Percentiles rank a stretch among this genome's conserved stretches.
Evolutionary conservation across 768 basidiomycete species (phyloP).

Genomic region (Lactifluus volemus): DNA sequence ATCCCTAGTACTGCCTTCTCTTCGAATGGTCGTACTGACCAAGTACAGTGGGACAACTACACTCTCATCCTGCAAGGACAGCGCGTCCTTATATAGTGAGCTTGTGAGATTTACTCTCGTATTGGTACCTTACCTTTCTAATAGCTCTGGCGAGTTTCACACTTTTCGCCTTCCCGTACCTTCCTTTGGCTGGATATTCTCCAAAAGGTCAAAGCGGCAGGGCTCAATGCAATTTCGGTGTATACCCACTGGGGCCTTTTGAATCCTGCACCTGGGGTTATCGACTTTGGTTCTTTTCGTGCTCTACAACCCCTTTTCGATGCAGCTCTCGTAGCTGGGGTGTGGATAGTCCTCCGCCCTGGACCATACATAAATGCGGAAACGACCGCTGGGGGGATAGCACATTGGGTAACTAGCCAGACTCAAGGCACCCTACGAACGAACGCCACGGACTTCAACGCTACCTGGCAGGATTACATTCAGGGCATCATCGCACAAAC

Average conservation of each 20-base stretch:
- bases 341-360: constrained; percentile 75
- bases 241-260: constrained; percentile 76
- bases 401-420: constrained; percentile 61
- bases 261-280: constrained; percentile 63
- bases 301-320: constrained; percentile 64
- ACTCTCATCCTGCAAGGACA: constrained; percentile 18
- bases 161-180: constrained; percentile 76
- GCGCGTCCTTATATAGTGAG: constrained; percentile 3
- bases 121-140: neutral
- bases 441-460: constrained; percentile 59
- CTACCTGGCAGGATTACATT: constrained; percentile 67
- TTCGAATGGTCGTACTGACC: constrained; percentile 13
- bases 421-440: constrained; percentile 64
- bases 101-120: neutral
- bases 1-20: neutral
- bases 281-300: constrained; percentile 67
- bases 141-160: constrained; percentile 79
- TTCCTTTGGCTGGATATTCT: constrained; percentile 76
- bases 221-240: constrained; percentile 69
- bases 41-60: constrained; percentile 20
- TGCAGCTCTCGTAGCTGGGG: constrained; percentile 60
- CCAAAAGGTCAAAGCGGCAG: constrained; percentile 73
- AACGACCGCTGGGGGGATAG: constrained; percentile 67
- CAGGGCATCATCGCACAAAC: constrained; percentile 54
- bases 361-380: constrained; percentile 75